phyloP scores from a whole-genome alignment of 2,329 filamentous ascomycete species.

The Botrytis pseudocinerea region DNA sequence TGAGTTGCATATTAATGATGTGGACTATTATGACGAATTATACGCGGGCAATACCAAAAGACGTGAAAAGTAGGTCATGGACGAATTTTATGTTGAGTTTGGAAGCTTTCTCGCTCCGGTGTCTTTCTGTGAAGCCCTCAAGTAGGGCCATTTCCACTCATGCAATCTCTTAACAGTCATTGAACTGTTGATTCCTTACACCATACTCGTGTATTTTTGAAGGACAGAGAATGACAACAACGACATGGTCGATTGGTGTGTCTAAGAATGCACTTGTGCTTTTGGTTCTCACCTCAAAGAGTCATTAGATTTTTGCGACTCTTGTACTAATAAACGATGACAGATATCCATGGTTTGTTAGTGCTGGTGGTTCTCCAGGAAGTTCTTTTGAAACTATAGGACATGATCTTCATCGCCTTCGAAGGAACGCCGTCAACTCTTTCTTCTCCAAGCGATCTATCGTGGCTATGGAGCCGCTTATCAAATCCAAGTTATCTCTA shows the following conservation, averaged over 20 bases:
- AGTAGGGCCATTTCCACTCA: neutral
- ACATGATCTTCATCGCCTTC: constrained; percentile 32
- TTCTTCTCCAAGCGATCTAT: constrained; percentile 33
- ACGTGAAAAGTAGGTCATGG: constrained; percentile 27
- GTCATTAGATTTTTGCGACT: neutral
- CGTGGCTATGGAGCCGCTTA: constrained; percentile 28
- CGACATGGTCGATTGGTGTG: neutral
- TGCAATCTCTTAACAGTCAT: neutral
- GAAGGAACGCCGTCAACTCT: constrained; percentile 31
- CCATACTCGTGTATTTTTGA: no score
- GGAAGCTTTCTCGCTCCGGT: no score
- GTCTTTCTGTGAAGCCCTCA: neutral
- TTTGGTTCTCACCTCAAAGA: neutral
- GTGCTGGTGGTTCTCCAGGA: neutral
- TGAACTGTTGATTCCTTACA: neutral
- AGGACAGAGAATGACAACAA: neutral
- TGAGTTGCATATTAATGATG: constrained; percentile 45
- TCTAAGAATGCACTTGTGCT: neutral
- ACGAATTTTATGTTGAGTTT: neutral
- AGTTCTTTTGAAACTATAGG: constrained; percentile 20
- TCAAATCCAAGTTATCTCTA: constrained; percentile 29
- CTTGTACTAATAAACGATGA: neutral
- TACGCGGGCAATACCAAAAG: constrained; percentile 37
- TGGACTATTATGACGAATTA: constrained; percentile 45
- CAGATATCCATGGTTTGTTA: constrained; percentile 17